Evolutionary conservation across 306 rosid species (phyloP), one percentile per base, ranked within the genome.

Genomic region (Crataegus laevigata): DNA sequence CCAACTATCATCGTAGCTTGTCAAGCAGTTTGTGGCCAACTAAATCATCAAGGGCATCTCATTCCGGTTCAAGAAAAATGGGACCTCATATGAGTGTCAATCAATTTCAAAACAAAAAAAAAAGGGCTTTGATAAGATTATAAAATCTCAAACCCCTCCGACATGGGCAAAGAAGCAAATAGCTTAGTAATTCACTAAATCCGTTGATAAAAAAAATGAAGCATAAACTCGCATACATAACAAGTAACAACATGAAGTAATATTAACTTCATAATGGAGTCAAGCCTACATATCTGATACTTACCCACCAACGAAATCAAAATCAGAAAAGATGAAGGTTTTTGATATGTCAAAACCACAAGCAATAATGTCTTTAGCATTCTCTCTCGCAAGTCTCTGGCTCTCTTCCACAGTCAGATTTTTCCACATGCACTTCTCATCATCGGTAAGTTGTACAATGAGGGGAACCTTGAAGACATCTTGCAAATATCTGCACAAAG

Each of bases 381-480:
- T 92, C 84, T 94, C 96, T 47, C 96, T 82, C 0, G 97, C 97
- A 50, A 94, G 96, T 71, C 99, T 90, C 66, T 80, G 88, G 81
- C 89, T 59, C 76, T 91, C 99, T 79, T 94, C 97, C 18, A 90
- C 75, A 1, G 92, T 81, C 38, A 91, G 87, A 83, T 87, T 85
- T 77, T 92, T 91, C 99, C 99, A 94, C 79, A 91, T 85, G 76
- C 90, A 91, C 77, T 91, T 91, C 90, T 94, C 99, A 68, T 94
- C 97, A 18, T 94, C 98, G 25, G 98, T 94, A 45, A 94, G 91
- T 77, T 94, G 97, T 78, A 94, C 90, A 65, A 94, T 96, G 25
- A 94, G 86, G 73, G 97, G 97, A 84, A 94, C 97, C 89, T 90
- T 94, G 80, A 94, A 94, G 22, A 87, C 93, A 58, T 94, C 97